Percentiles rank a stretch among this genome's conserved stretches.
phyloP scores from a whole-genome alignment of 192 early-diverging fungal species.

The Coemansia sp. region DNA sequence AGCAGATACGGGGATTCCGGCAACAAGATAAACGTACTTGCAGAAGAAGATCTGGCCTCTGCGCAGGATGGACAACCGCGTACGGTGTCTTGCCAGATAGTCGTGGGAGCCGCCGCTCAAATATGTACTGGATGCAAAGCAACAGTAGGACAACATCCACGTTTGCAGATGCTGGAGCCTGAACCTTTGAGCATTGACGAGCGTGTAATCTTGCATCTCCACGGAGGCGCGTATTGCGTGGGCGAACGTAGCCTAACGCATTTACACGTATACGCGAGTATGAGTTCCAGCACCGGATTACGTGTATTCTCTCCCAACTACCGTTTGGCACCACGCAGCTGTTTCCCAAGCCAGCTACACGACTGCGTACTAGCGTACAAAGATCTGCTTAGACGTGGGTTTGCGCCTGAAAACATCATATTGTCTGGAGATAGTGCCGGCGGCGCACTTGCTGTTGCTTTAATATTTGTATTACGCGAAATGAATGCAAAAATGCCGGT shows the following conservation, averaged over 20 bases:
- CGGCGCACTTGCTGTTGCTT: slow-evolving; percentile 31
- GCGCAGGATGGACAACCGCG: slow-evolving; percentile 18
- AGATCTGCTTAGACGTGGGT: slow-evolving; percentile 58
- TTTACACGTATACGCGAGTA: slow-evolving; percentile 35
- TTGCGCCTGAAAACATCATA: slow-evolving; percentile 38
- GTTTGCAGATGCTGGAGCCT: slow-evolving; percentile 1
- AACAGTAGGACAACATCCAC: neutral
- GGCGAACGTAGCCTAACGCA: slow-evolving; percentile 52
- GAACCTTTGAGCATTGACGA: slow-evolving; percentile 28
- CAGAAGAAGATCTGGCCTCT: slow-evolving; percentile 9
- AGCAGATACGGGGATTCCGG: slow-evolving; percentile 23
- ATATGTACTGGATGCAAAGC: slow-evolving; percentile 1
- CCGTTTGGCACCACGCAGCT: slow-evolving; percentile 34
- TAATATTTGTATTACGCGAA: slow-evolving; percentile 31
- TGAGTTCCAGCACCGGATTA: slow-evolving; percentile 27
- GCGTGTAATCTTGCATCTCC: slow-evolving; percentile 38
- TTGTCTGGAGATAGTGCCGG: slow-evolving; percentile 54
- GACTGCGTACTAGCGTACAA: slow-evolving; percentile 80
- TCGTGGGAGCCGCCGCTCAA: slow-evolving; percentile 11
- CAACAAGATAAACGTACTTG: slow-evolving; percentile 23
- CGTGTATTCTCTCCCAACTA: slow-evolving; percentile 52
- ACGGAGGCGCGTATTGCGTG: slow-evolving; percentile 53
- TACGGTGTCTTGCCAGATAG: slow-evolving; percentile 37
- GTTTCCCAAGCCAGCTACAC: slow-evolving; percentile 65
- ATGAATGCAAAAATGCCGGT: slow-evolving; percentile 18